A percentile compares a stretch with the other conserved stretches of the same genome.
phyloP scores from a whole-genome alignment of 2,329 filamentous ascomycete genomes.

The Pseudogymnoascus sp. region DNA sequence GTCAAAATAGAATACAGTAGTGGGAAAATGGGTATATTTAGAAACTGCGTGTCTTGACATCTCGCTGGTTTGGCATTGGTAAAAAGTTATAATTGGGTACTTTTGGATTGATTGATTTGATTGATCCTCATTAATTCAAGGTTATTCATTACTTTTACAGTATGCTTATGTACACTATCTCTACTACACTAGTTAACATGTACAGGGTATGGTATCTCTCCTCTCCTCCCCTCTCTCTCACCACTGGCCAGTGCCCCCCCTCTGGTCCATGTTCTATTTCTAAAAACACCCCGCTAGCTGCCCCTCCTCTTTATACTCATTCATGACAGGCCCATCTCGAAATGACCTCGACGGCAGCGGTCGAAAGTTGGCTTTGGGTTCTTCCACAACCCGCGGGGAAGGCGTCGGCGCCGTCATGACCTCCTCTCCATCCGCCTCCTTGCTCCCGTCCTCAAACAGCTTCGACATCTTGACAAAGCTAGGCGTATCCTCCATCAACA shows the following conservation, averaged over 20 bases:
- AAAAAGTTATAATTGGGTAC: neutral
- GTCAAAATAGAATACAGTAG: constrained; percentile 2
- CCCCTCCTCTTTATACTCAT: neutral
- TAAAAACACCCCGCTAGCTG: neutral
- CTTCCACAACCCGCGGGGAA: neutral
- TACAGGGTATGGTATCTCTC: neutral
- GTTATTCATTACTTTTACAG: constrained; percentile 5
- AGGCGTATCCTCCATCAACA: neutral
- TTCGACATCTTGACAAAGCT: constrained; percentile 4
- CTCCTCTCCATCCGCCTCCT: neutral
- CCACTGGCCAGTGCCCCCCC: neutral
- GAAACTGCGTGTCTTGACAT: neutral
- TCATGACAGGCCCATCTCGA: too few relatives aligned
- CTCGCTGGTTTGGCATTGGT: neutral
- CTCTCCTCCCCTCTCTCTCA: neutral
- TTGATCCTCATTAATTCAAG: constrained; percentile 1
- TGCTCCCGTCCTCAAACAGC: neutral
- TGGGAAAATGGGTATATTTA: neutral
- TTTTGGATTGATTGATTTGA: neutral
- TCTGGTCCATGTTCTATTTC: neutral
- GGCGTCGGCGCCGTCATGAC: neutral
- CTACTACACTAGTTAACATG: neutral
- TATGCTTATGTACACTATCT: neutral
- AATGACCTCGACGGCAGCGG: neutral
- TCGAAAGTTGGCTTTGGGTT: neutral